These are phyloP conservation scores for Lecanoromycetidae sp. DNA, from an alignment of 2,329 filamentous ascomycete genomes.

Conservation along the genomic window DNA sequence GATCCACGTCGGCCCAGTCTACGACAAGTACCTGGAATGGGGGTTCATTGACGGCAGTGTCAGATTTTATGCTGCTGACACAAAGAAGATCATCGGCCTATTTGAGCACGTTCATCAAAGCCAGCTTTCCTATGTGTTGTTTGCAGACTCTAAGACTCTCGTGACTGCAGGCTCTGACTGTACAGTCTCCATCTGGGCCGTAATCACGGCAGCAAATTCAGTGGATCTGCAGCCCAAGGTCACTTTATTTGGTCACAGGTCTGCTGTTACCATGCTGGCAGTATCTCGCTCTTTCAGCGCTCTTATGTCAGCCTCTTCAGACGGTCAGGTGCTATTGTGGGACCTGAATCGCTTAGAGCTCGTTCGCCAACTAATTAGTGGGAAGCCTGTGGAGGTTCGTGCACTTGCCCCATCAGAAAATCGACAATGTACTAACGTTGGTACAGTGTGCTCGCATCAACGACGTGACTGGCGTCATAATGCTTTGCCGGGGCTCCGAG, in stretches of 20 bases:
- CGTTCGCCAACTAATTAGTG: slow-evolving; percentile 57
- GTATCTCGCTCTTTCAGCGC: slow-evolving; percentile 81
- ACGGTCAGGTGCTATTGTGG: slow-evolving; percentile 81
- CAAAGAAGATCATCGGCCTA: slow-evolving; percentile 67
- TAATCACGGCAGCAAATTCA: slow-evolving; percentile 52
- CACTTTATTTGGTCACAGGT: slow-evolving; percentile 82
- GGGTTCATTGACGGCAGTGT: slow-evolving; percentile 88
- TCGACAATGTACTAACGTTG: slow-evolving; percentile 5
- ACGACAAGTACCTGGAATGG: slow-evolving; percentile 91
- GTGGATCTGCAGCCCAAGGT: slow-evolving; percentile 70
- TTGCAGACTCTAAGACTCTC: slow-evolving; percentile 80
- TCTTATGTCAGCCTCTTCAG: slow-evolving; percentile 67
- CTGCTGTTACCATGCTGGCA: slow-evolving; percentile 67
- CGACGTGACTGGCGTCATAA: slow-evolving; percentile 78
- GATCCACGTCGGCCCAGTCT: slow-evolving; percentile 72
- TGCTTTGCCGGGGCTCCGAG: slow-evolving; percentile 65
- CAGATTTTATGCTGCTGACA: slow-evolving; percentile 78
- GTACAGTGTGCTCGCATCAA: slow-evolving; percentile 70
- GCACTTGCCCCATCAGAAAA: not conserved
- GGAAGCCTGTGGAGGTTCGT: slow-evolving; percentile 38
- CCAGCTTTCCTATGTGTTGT: slow-evolving; percentile 69
- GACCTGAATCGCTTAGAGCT: slow-evolving; percentile 86
- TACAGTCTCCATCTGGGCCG: slow-evolving; percentile 71
- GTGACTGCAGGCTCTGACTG: slow-evolving; percentile 90
- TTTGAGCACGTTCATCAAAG: slow-evolving; percentile 92